These are phyloP conservation scores for Mytilinidion resinicola DNA, from an alignment of 495 filamentous ascomycete genomes.

Conservation along the genomic window DNA sequence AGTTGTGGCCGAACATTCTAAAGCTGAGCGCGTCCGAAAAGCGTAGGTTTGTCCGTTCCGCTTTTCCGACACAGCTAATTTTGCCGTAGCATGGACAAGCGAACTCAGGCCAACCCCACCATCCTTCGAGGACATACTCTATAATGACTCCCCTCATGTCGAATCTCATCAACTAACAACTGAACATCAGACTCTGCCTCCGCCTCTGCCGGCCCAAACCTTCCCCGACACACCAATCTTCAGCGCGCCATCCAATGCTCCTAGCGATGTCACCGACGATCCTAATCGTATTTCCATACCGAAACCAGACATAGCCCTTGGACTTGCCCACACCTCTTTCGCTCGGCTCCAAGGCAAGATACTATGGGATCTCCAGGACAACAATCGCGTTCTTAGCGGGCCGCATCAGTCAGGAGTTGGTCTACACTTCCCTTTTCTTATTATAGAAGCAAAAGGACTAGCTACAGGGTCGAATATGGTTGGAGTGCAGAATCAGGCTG, in stretches of 20 bases:
- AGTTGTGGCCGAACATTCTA: not conserved
- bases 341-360: constrained; percentile 4
- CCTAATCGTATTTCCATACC: constrained; percentile 7
- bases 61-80: constrained; percentile 1
- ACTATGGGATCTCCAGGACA: constrained; percentile 6
- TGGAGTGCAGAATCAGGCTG: constrained; percentile 13
- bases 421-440: constrained; percentile 12
- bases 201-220: not conserved
- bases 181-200: not conserved
- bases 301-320: constrained; percentile 3
- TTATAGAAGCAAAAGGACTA: constrained; percentile 17
- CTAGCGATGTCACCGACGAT: not conserved
- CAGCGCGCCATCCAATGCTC: not conserved
- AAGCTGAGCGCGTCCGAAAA: constrained; percentile 1
- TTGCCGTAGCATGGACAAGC: constrained; percentile 3
- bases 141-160: not conserved
- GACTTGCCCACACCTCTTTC: constrained; percentile 1
- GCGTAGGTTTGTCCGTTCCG: not conserved
- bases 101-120: constrained; percentile 4
- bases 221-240: not conserved
- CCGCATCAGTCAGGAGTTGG: constrained; percentile 4
- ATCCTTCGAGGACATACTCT: constrained; percentile 3
- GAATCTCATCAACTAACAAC: not conserved
- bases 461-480: constrained; percentile 9
- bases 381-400: constrained; percentile 3